Evolutionary conservation across 2,329 filamentous ascomycete genomes (phyloP).

Genomic region (Trichoderma atroviride): DNA sequence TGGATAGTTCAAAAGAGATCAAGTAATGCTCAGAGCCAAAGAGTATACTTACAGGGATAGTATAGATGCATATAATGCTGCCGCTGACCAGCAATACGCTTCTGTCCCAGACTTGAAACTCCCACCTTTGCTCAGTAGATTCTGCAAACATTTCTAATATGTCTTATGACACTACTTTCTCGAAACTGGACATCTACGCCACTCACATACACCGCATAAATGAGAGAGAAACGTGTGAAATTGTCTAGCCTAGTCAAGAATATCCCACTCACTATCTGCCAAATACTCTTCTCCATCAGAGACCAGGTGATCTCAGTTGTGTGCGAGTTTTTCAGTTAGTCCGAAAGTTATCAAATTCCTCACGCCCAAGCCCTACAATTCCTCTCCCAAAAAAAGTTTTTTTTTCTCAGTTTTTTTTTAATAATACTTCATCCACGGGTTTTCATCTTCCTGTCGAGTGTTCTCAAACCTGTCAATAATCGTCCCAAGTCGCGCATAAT

Average conservation of each 20-base stretch:
- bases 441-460: conserved; percentile 15
- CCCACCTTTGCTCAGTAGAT: too few species aligned
- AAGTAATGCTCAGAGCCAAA: too few species aligned
- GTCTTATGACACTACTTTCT: neutral
- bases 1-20: too few species aligned
- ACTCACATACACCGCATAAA: neutral
- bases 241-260: conserved; percentile 19
- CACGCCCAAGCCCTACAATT: conserved; percentile 19
- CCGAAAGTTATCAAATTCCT: conserved; percentile 27
- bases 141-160: too few species aligned
- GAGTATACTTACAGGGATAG: too few species aligned
- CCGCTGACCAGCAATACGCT: too few species aligned
- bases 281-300: neutral
- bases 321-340: conserved; percentile 21
- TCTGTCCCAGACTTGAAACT: too few species aligned
- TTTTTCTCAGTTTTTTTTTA: conserved; percentile 36
- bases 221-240: conserved; percentile 20
- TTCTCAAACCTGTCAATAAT: neutral
- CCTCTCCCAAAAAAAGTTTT: conserved; percentile 14
- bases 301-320: neutral
- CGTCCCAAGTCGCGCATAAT: conserved; percentile 6
- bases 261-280: conserved; percentile 19
- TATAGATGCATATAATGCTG: too few species aligned
- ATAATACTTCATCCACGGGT: conserved; percentile 32
- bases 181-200: neutral